Base-by-base conservation (phyloP, 345 rosid species). In the Geranium brycei region DNA sequence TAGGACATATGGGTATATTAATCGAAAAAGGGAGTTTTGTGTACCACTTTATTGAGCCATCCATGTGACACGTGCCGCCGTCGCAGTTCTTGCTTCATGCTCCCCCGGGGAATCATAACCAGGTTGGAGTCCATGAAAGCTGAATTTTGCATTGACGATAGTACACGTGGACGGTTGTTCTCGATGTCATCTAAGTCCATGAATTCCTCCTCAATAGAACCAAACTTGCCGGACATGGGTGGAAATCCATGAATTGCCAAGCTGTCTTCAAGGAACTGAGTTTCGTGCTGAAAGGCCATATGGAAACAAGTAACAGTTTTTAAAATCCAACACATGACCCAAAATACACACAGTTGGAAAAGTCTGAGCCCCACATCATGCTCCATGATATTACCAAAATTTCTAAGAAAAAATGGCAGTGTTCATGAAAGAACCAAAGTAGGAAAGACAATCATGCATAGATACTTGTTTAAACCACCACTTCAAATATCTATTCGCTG, bases 21-120 rank as follows among this genome's bases (percentile, higher is more conserved):
- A 67, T 4, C 10, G 35, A 64, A 67, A 69, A 23, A 61, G 63
- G 51, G 40, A 12, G 41, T 11, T 31, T 56, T 31, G 32, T 51
- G 17, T 70, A 93, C 99, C 96, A 88, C 75, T 77, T 68, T 88
- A 70, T 90, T 84, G 63, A 90, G 95, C 99, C 99, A 93, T 64
- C 88, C 82, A 51, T 74, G 79, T 18, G 81, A 77, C 12, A 72
- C 57, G 17, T 82, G 80, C 58, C 87, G 84, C 51, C 97, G 81
- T 64, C 86, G 81, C 19, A 79, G 73, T 73, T 91, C 99, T 78
- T 86, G 96, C 74, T 80, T 88, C 62, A 80, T 57, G 65, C 71
- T 79, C 65, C 77, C 83, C 3, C 79, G 31, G 32, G 93, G 85
- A 74, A 75, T 62, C 68, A 77, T 38, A 60, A 76, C 77, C 17